Conservation (phyloP, 768 basidiomycete genomes). For the Hygrocybe punicea region DNA sequence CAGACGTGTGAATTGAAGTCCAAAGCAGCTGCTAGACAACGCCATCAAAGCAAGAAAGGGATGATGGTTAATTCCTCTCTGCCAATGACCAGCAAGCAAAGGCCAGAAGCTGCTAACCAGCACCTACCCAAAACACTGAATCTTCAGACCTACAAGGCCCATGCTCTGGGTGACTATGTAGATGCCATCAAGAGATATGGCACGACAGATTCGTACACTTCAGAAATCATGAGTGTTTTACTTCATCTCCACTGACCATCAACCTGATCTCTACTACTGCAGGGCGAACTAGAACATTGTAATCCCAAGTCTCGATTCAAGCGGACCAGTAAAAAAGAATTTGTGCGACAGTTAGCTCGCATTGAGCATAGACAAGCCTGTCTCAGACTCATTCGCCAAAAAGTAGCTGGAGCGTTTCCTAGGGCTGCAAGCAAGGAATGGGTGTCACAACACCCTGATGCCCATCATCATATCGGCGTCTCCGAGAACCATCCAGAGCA, state of each 20-base stretch:
- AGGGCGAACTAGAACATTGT: conserved; percentile 36
- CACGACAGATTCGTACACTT: conserved; percentile 35
- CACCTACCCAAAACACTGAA: no score
- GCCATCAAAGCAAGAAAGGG: conserved; percentile 1
- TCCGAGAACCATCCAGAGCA: not conserved
- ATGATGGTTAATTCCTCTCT: no score
- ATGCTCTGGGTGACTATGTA: conserved; percentile 35
- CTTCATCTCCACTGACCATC: conserved; percentile 7
- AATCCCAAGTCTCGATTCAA: conserved; percentile 27
- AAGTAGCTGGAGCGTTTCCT: no score
- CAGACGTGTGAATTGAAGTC: conserved; percentile 27
- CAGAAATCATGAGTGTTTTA: conserved; percentile 26
- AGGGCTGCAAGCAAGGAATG: no score
- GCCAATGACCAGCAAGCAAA: no score
- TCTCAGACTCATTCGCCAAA: not conserved
- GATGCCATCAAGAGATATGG: conserved; percentile 26
- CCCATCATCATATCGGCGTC: not conserved
- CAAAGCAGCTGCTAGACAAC: conserved; percentile 21
- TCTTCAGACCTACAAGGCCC: conserved; percentile 34
- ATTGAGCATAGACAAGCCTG: conserved; percentile 10
- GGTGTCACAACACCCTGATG: not conserved
- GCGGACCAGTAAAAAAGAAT: conserved; percentile 22
- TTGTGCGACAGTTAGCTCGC: conserved; percentile 18
- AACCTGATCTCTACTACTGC: no score
- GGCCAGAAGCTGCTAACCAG: no score